phyloP scores from a whole-genome alignment of 2,329 filamentous ascomycete genomes.

The Penicillium sp. region DNA sequence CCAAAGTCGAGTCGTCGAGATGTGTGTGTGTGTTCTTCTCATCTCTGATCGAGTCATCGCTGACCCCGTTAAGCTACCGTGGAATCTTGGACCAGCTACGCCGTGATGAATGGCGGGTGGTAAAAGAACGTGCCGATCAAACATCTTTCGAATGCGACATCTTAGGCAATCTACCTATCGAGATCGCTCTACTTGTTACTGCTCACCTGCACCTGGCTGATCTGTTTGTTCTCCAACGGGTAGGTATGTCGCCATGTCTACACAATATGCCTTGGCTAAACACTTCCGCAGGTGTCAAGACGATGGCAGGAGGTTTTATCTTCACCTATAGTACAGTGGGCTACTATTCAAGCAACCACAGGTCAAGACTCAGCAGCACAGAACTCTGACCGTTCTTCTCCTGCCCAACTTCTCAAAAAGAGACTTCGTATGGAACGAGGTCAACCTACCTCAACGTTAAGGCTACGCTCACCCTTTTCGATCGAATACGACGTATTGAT shows the following conservation, averaged over 20 bases:
- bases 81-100: slow-evolving; percentile 29
- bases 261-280: not conserved
- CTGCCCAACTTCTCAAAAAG: slow-evolving; percentile 16
- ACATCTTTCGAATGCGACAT: slow-evolving; percentile 33
- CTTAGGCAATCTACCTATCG: slow-evolving; percentile 31
- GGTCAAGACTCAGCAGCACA: slow-evolving; percentile 1
- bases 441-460: slow-evolving; percentile 12
- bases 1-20: slow-evolving; percentile 21
- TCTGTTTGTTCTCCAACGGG: slow-evolving; percentile 28
- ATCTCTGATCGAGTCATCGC: not conserved
- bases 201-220: slow-evolving; percentile 29
- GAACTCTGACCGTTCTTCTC: not conserved
- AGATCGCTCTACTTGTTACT: slow-evolving; percentile 31
- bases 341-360: slow-evolving; percentile 17
- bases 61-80: slow-evolving; percentile 22
- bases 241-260: slow-evolving; percentile 12
- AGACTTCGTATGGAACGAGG: slow-evolving; percentile 26
- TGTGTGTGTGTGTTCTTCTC: slow-evolving; percentile 8
- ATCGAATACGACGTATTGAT: not conserved
- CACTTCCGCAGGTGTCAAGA: slow-evolving; percentile 31
- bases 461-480: not conserved
- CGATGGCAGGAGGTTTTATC: slow-evolving; percentile 33
- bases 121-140: slow-evolving; percentile 21
- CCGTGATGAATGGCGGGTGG: slow-evolving; percentile 32
- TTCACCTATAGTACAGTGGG: slow-evolving; percentile 20